Percentiles rank a stretch among this genome's conserved stretches.
These are phyloP conservation scores for Suhomyces xylopsoci DNA, from an alignment of 805 yeast genomes.

Conservation along the genomic window DNA sequence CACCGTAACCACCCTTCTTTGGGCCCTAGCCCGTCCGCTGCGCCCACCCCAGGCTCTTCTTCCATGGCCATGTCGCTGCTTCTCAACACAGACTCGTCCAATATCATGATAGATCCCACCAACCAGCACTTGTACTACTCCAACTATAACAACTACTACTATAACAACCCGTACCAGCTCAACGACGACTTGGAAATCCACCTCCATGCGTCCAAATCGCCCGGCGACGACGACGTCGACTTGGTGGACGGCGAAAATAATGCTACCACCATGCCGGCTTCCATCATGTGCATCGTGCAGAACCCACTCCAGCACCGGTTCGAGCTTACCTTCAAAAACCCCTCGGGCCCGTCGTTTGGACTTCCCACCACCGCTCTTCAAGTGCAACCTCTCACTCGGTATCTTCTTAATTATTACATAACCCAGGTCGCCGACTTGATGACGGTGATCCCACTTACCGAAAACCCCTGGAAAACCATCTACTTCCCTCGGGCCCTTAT, in stretches of 20 bases:
- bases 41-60: neutral
- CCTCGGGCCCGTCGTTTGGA: constrained; percentile 19
- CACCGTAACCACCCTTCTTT: constrained; percentile 49
- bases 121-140: constrained; percentile 38
- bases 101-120: constrained; percentile 26
- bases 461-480: constrained; percentile 86
- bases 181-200: constrained; percentile 41
- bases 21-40: constrained; percentile 24
- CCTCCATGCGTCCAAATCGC: constrained; percentile 36
- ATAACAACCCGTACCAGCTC: constrained; percentile 37
- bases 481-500: constrained; percentile 78
- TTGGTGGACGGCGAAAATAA: constrained; percentile 31
- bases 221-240: constrained; percentile 24
- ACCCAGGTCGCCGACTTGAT: constrained; percentile 75
- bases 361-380: constrained; percentile 61
- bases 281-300: constrained; percentile 50
- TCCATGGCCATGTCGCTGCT: constrained; percentile 15
- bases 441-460: constrained; percentile 68
- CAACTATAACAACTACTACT: constrained; percentile 36
- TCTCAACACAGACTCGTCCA: constrained; percentile 10
- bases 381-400: constrained; percentile 68
- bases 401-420: constrained; percentile 66
- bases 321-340: constrained; percentile 31
- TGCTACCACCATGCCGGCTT: constrained; percentile 48
- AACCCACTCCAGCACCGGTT: constrained; percentile 40